Base-by-base conservation (phyloP, 371 early-diverging fungal species). In the Parasitella parasitica region DNA sequence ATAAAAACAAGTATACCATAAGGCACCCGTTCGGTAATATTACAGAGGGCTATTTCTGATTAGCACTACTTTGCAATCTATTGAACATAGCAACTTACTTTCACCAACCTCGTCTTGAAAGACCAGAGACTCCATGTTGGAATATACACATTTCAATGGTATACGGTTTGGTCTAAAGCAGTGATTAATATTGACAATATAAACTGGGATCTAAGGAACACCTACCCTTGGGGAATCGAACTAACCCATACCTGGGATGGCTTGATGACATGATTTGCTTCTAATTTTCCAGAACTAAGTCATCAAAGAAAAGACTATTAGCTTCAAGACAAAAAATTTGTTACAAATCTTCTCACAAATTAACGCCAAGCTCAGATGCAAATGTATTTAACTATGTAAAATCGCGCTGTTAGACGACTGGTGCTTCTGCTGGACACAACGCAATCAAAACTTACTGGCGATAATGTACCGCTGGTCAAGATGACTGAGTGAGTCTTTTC, bases 391-490 rank as follows among this genome's bases (percentile, higher is more conserved):
- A 61, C 65, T 75, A 69, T 5, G n/a, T n/a, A n/a, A 22, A 32
- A 27, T 32, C 24, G 46, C 20, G 24, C 18, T 46, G 24, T 46
- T 11, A 2, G 12, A 18, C 20, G 12, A 20, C 3, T 20, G 12
- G 7, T 20, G 1, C 3, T 11, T 13, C 1, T 22, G 7, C 15
- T 28, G 2, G 34, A 32, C 32, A 32, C n/a, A n/a, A n/a, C n/a
- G 4, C 32, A 32, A 32, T 32, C 32, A 32, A n/a, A 24, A 59
- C 77, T 63, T 66, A 77, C 84, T 0, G 95, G 95, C 3, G 93
- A 86, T 16, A 95, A 80, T 1, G 95, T 95, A 12, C 95, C 95
- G 67, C 92, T 92, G 1, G 93, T 87, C n/a, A 95, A 72, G n/a
- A 92, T 78, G 22, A 95, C 78, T 0, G 93, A 88, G 7, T 80